Base-by-base conservation (phyloP, 805 yeast species). In the Kodamaea lidongshanica region DNA sequence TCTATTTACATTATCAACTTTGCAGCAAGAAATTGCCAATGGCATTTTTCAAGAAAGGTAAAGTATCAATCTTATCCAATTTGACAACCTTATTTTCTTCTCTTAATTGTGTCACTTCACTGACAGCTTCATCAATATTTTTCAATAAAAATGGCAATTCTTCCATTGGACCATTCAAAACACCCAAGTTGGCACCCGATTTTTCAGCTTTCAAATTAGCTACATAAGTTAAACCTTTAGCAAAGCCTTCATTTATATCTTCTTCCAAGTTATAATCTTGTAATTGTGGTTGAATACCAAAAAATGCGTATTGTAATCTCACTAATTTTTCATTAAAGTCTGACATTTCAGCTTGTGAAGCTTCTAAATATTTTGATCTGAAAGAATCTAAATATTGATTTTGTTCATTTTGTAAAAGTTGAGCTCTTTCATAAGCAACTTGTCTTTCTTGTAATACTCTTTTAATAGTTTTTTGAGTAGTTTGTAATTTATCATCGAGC, bases 391-490 rank as follows among this genome's bases (percentile, higher is more conserved):
- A 56, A 37, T 79, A 72, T 34, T 56, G 45, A 11, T 55, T 53
- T 37, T 74, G 73, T 33, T 64, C 60, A 6, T 56, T 54, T 7
- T 54, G 53, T 30, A 74, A 62, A 13, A 58, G 56, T 44, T 67
- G 68, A 1, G 80, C 84, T 36, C 76, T 65, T 40, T 70, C 75
- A 47, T 70, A 75, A 0, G 88, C 76, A 36, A 74, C 74, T 42
- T 80, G 81, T 51, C 98, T 74, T 58, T 89, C 98, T 42, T 85
- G 74, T 25, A 89, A 65, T 4, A 85, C 95, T 52, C 81, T 89
- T 52, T 85, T 80, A 46, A 89, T 84, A 44, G 84, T 70, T 38
- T 59, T 61, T 23, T 59, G 66, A 8, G 56, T 48, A 27, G 54
- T 50, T 13, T 46, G 49, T 29, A 61, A 53, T 41, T 65, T 65